phyloP scores from a whole-genome alignment of 495 filamentous ascomycete genomes.

The Podospora tetraspora region DNA sequence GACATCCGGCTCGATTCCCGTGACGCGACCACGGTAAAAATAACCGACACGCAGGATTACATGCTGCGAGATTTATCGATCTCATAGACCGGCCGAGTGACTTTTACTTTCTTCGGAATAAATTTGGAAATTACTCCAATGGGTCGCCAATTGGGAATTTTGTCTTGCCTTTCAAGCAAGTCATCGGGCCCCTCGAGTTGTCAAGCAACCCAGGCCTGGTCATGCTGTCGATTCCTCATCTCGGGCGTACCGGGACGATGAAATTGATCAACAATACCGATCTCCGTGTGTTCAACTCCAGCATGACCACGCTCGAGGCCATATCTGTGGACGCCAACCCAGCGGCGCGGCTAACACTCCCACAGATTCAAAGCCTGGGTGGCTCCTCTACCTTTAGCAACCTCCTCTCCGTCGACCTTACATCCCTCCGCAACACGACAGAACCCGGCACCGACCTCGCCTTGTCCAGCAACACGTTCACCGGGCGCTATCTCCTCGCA shows the following conservation, averaged over 20 bases:
- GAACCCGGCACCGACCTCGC: background rate
- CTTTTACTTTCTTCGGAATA: background rate
- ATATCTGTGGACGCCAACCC: background rate
- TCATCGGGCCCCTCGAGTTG: background rate
- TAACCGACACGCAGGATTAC: no score
- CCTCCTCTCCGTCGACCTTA: background rate
- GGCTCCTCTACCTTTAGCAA: background rate
- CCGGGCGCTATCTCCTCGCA: background rate
- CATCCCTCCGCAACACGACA: background rate
- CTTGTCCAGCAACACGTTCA: background rate
- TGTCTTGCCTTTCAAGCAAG: background rate
- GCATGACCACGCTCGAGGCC: background rate
- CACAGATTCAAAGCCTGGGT: background rate
- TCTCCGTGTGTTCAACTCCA: background rate
- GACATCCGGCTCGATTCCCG: no score
- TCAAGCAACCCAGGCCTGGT: background rate
- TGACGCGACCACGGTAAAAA: no score
- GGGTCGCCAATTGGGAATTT: background rate
- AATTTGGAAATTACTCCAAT: no score
- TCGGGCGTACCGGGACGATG: background rate
- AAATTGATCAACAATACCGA: background rate
- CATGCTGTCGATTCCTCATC: background rate
- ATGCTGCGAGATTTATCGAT: background rate
- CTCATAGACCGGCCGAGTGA: no score
- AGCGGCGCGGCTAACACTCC: background rate